These are phyloP conservation scores for Tetrahymena malaccensis DNA, from an alignment of 73 alveolate genomes.

Conservation along the genomic window DNA sequence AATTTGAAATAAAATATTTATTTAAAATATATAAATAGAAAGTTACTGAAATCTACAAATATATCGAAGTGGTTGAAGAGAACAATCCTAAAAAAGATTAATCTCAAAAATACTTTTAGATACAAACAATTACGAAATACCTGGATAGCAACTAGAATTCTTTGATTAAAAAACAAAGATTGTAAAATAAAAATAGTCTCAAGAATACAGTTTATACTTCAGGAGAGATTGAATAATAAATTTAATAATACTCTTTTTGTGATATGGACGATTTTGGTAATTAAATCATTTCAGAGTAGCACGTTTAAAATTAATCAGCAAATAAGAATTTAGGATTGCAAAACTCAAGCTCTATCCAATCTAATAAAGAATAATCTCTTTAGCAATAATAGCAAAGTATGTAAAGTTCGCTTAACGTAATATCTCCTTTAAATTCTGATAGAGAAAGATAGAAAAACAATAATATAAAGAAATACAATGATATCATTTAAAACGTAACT, in stretches of 20 bases:
- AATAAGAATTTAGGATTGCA: not conserved
- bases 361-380: not conserved
- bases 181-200: not conserved
- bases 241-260: not conserved
- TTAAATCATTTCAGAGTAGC: not conserved
- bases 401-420: not conserved
- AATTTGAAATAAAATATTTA: not conserved
- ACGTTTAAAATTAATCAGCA: not conserved
- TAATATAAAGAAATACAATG: no score
- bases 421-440: not conserved
- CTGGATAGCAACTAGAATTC: not conserved
- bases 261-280: not conserved
- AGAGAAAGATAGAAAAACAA: not conserved
- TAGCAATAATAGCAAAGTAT: not conserved
- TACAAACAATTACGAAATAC: not conserved
- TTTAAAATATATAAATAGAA: not conserved
- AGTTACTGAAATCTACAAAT: not conserved
- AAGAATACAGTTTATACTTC: not conserved
- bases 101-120: not conserved
- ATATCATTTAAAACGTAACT: not conserved
- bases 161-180: not conserved
- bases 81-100: not conserved
- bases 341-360: not conserved
- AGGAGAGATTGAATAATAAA: not conserved
- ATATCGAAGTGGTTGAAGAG: not conserved